Conservation (phyloP, 2,329 filamentous ascomycete genomes). For the Proliferodiscus dingleyae region DNA sequence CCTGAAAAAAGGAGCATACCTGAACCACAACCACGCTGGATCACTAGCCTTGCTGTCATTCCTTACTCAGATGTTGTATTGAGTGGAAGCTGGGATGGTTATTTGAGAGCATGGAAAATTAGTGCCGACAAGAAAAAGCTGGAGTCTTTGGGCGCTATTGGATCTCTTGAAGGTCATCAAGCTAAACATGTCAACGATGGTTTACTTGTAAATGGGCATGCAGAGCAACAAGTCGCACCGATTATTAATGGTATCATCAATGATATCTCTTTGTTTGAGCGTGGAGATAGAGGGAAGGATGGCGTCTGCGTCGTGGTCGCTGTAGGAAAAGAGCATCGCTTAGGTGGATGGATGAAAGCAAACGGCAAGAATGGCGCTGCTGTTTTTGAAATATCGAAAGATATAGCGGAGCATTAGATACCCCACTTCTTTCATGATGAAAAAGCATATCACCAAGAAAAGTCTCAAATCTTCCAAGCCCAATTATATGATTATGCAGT, state of each 20-base stretch:
- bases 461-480: background rate
- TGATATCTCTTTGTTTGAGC: slow-evolving; percentile 80
- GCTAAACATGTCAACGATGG: background rate
- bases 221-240: slow-evolving; percentile 15
- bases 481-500: background rate
- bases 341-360: slow-evolving; percentile 70
- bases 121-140: slow-evolving; percentile 77
- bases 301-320: slow-evolving; percentile 83
- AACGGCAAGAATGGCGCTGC: slow-evolving; percentile 77
- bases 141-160: slow-evolving; percentile 65
- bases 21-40: slow-evolving; percentile 71
- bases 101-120: slow-evolving; percentile 78
- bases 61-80: slow-evolving; percentile 89
- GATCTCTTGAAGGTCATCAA: slow-evolving; percentile 11
- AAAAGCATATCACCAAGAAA: background rate
- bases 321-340: slow-evolving; percentile 77
- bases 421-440: background rate
- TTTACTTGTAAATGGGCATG: slow-evolving; percentile 7
- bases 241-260: slow-evolving; percentile 83
- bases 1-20: slow-evolving; percentile 57
- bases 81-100: slow-evolving; percentile 92
- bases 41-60: slow-evolving; percentile 81
- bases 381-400: slow-evolving; percentile 72
- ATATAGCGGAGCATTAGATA: background rate
- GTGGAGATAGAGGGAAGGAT: slow-evolving; percentile 69